phyloP scores from a whole-genome alignment of 768 basidiomycete species.

The Hypholoma fasciculare region DNA sequence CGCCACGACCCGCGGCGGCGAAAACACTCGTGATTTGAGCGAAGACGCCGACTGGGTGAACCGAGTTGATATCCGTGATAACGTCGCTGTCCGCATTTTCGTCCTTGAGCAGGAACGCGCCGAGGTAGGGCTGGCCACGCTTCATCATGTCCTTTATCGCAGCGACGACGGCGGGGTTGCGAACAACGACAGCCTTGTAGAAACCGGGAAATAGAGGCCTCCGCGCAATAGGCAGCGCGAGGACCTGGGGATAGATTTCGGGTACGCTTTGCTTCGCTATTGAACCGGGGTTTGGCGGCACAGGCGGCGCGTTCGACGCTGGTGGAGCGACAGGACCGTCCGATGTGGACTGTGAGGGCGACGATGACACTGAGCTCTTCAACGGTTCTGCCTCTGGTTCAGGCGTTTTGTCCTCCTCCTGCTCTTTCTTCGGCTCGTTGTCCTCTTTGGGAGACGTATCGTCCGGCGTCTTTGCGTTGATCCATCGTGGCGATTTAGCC shows the following conservation, averaged over 20 bases:
- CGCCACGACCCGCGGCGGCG: constrained; percentile 54
- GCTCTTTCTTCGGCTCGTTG: background rate
- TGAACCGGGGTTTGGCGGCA: constrained; percentile 40
- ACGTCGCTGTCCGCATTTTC: constrained; percentile 91
- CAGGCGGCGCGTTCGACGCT: constrained; percentile 19
- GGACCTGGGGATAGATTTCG: constrained; percentile 88
- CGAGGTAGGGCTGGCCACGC: constrained; percentile 95
- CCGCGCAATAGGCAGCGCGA: constrained; percentile 93
- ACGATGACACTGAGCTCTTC: constrained; percentile 17
- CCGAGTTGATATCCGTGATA: constrained; percentile 83
- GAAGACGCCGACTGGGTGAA: constrained; percentile 93
- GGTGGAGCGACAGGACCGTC: constrained; percentile 15
- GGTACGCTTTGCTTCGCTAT: constrained; percentile 89
- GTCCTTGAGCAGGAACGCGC: constrained; percentile 95
- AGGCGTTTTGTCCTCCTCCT: constrained; percentile 10
- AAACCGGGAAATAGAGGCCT: constrained; percentile 96
- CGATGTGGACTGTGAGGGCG: constrained; percentile 17
- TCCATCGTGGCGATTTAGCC: constrained; percentile 7
- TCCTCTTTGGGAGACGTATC: background rate
- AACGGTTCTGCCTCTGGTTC: constrained; percentile 9
- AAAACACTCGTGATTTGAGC: constrained; percentile 96
- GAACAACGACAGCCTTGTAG: constrained; percentile 96
- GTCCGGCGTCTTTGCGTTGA: constrained; percentile 8
- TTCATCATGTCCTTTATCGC: constrained; percentile 97
- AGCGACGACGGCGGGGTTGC: constrained; percentile 86